Base-by-base conservation (phyloP, 2,329 filamentous ascomycete genomes). In the Monilinia laxa region DNA sequence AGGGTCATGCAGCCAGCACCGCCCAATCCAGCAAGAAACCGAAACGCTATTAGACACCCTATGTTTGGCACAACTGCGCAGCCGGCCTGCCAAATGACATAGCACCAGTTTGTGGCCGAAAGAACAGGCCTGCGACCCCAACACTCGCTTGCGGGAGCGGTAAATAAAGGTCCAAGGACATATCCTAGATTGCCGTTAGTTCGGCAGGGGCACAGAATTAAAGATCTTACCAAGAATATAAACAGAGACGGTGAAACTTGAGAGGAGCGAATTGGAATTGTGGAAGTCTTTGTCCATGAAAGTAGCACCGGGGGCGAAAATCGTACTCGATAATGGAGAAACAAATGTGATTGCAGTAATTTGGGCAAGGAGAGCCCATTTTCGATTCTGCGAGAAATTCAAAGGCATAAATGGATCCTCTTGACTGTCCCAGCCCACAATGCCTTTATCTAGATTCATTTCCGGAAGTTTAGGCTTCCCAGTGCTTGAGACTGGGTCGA, bases 21-120 rank as follows among this genome's bases (percentile, higher is more conserved):
- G 59, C 87, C 87, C 18, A 85, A 76, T 12, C 89, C 90, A 4
- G 83, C 82, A 4, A 90, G 71, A 70, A 90, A 83, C 1, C 87
- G 84, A 70, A 89, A 86, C 16, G 77, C 80, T 55, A 88, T 81
- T 45, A 89, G 78, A 53, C 80, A 74, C 14, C 74, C 76, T n/a
- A 84, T 73, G 18, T 77, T 79, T 0, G 80, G 80, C 0, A 82
- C 79, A 31, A 83, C 74, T 0, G 85, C 84, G 71, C 83, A 83
- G 40, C 59, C 63, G 25, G 71, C 65, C 1, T 62, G 70, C 51
- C 69, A 72, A 16, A 25, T 47, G 12, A 35, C 54, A 57, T 25
- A 38, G 11, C 28, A 23, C 31, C 28, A 57, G n/a, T 35, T 38
- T 57, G 51, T 51, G 47, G 20, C 20, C 47, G 47, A 51, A 52